These are phyloP conservation scores for Rauvolfia tetraphylla DNA, from an alignment of 257 asterid species.

Conservation along the genomic window DNA sequence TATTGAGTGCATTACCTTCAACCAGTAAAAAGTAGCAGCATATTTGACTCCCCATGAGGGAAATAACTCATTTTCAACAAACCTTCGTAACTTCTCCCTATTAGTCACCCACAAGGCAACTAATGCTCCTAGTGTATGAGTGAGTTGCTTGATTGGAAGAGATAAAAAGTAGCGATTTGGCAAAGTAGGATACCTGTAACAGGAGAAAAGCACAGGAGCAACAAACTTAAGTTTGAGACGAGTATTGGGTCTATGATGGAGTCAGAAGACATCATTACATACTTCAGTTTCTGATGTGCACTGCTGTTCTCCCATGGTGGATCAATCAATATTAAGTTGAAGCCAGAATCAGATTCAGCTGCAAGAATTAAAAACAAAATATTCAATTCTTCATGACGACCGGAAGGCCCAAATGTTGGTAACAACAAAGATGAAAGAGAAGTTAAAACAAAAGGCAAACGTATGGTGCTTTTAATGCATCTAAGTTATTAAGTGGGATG, in stretches of 20 bases:
- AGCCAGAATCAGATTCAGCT: conserved; percentile 70
- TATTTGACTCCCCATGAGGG: conserved; percentile 81
- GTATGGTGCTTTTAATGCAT: neutral
- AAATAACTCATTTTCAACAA: conserved; percentile 79
- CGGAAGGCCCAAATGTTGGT: neutral
- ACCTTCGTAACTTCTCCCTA: conserved; percentile 71
- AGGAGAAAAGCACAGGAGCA: conserved; percentile 7
- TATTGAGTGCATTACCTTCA: conserved; percentile 49
- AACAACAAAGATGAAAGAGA: neutral
- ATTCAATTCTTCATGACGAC: neutral
- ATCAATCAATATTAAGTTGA: conserved; percentile 80
- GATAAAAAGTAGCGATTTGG: conserved; percentile 76
- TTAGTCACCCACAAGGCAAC: conserved; percentile 95
- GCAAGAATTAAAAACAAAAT: conserved; percentile 23
- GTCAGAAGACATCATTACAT: conserved; percentile 15
- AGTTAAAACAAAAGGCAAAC: neutral
- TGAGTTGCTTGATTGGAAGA: conserved; percentile 74
- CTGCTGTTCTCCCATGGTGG: conserved; percentile 99
- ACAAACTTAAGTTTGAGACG: conserved; percentile 4
- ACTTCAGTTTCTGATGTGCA: conserved; percentile 86
- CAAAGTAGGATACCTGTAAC: conserved; percentile 69
- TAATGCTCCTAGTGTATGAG: conserved; percentile 68
- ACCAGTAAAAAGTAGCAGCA: conserved; percentile 78
- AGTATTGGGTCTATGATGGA: neutral
- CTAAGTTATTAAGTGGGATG: neutral